phyloP scores from a whole-genome alignment of 2,329 filamentous ascomycete species.

The Zopfia rhizophila region DNA sequence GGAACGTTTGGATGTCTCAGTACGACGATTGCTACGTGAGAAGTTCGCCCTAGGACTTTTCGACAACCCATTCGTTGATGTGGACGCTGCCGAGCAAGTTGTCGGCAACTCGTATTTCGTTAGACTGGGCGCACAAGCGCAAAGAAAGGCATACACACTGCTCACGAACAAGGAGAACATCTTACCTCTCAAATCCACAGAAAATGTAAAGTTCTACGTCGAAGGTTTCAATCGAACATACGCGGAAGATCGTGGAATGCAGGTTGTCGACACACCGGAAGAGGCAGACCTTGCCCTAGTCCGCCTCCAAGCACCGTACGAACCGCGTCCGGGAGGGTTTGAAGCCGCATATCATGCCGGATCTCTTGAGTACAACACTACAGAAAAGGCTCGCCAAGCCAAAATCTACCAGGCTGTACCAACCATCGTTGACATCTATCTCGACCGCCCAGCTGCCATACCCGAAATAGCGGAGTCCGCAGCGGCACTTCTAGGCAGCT shows the following conservation, averaged over 20 bases:
- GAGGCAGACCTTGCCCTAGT: constrained; percentile 57
- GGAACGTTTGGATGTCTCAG: constrained; percentile 58
- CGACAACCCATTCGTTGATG: constrained; percentile 63
- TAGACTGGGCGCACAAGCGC: constrained; percentile 50
- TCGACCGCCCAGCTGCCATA: constrained; percentile 57
- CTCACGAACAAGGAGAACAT: constrained; percentile 48
- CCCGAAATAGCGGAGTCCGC: constrained; percentile 55
- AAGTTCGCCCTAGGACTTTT: constrained; percentile 65
- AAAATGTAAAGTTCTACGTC: constrained; percentile 44
- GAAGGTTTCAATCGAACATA: constrained; percentile 48
- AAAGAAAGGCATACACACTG: constrained; percentile 49
- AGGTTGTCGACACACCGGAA: constrained; percentile 45
- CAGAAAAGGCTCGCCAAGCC: constrained; percentile 52
- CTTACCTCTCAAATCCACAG: constrained; percentile 37
- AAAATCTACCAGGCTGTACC: constrained; percentile 52
- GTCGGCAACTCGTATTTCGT: constrained; percentile 60
- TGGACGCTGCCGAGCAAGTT: constrained; percentile 51
- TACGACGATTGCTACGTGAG: constrained; percentile 59
- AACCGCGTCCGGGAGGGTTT: constrained; percentile 56
- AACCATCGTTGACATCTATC: constrained; percentile 57
- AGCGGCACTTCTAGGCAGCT: constrained; percentile 54
- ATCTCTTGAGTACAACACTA: constrained; percentile 54
- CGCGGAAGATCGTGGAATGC: constrained; percentile 43
- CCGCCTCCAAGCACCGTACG: constrained; percentile 53
- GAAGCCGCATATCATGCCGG: constrained; percentile 54